These are phyloP conservation scores for Cytospora piceae DNA, from an alignment of 2,329 filamentous ascomycete species.

Conservation along the genomic window DNA sequence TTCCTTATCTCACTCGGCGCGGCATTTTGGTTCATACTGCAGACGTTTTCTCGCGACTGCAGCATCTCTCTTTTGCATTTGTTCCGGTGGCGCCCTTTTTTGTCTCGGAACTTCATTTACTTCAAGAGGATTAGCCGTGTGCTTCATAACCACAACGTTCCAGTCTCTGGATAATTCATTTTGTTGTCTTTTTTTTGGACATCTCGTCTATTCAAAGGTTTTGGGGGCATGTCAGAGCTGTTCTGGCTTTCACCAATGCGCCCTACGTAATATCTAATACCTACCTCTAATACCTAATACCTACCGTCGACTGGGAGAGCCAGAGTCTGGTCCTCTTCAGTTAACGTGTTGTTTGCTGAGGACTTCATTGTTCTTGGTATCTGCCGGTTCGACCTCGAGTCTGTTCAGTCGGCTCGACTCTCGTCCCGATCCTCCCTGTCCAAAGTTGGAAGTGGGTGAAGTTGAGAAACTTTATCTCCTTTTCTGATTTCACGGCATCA, in stretches of 20 bases:
- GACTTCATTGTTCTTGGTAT: conserved; percentile 24
- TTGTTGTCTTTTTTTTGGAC: conserved; percentile 10
- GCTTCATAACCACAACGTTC: conserved; percentile 18
- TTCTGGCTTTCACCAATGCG: conserved; percentile 31
- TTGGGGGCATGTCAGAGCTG: conserved; percentile 13
- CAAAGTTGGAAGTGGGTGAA: not conserved
- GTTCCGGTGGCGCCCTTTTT: conserved; percentile 22
- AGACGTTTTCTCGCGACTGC: conserved; percentile 21
- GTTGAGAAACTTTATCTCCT: not conserved
- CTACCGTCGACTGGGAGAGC: conserved; percentile 27
- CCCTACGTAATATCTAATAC: conserved; percentile 38
- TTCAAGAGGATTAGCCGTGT: conserved; percentile 12
- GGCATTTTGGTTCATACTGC: conserved; percentile 20
- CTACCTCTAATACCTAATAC: conserved; percentile 31
- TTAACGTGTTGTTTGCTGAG: conserved; percentile 19
- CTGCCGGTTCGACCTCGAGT: conserved; percentile 22
- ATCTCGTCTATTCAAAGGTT: not conserved
- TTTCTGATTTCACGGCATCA: not conserved
- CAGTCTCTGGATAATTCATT: conserved; percentile 25
- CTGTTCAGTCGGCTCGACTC: conserved; percentile 13
- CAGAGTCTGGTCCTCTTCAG: conserved; percentile 35
- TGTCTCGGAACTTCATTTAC: conserved; percentile 22
- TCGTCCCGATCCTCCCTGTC: not conserved
- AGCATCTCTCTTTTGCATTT: conserved; percentile 13
- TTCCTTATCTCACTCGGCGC: conserved; percentile 12